Base-by-base conservation (phyloP, 2,329 filamentous ascomycete species). In the Apiospora koreana region DNA sequence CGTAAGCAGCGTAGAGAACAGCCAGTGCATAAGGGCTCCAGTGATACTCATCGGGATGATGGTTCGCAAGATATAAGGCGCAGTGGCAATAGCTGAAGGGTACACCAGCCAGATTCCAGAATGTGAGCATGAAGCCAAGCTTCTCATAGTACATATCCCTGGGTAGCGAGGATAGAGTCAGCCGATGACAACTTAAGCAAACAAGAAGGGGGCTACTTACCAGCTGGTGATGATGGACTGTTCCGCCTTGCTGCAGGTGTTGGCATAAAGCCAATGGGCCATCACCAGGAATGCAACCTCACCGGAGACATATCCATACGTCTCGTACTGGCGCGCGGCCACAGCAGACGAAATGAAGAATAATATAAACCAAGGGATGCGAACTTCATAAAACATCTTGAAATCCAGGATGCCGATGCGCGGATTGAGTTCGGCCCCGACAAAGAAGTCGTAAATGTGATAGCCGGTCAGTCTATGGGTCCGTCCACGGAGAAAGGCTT, bases 301-400 rank as follows among this genome's bases (percentile, higher is more conserved):
- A 16, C 90, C 91, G 42, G 92, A 93, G 23, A 97, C 92, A 79
- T 94, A 97, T 69, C 94, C 94, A 76, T 95, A 94, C 38, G 86
- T 82, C 80, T 97, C 94, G 76, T 93, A 94, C 81, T 97, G 94
- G 73, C 93, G 90, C 46, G 93, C 90, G 48, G 93, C 94, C 9
- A 93, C 89, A 46, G 91, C 93, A 70, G 92, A 87, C 69, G 91
- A 91, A 50, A 95, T 86, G 70, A 95, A 88, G 77, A 97, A 91
- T 50, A 97, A 87, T 74, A 97, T 95, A 82, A 91, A 97, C 94
- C 94, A 97, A 42, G 94, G 94, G 73, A 97, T 88, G 75, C 94
- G 92, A 71, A 97, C 94, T 81, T 97, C 94, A 78, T 94, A 96
- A 83, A 97, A 97, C 94, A 97, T 97, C 85, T 97, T 97, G 85